Evolutionary conservation across 805 yeast genomes (phyloP).

Genomic region (Metschnikowia koreensis): DNA sequence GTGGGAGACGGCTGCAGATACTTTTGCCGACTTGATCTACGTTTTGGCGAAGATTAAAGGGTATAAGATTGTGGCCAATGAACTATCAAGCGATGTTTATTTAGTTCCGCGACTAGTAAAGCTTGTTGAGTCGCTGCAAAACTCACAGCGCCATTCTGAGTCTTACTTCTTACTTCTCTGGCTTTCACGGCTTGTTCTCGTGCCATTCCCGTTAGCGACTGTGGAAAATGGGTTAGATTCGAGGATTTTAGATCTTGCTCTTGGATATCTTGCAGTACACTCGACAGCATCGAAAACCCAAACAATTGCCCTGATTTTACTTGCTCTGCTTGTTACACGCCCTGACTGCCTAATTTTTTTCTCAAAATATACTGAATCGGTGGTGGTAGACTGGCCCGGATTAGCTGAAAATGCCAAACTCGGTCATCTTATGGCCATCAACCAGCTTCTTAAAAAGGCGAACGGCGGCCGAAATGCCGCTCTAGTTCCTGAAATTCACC

Average conservation of each 20-base stretch:
- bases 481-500: constrained; percentile 3
- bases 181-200: constrained; percentile 66
- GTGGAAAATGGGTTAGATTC: constrained; percentile 33
- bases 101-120: constrained; percentile 34
- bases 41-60: constrained; percentile 64
- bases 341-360: constrained; percentile 37
- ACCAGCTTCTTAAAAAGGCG: constrained; percentile 33
- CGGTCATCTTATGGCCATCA: constrained; percentile 43
- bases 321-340: constrained; percentile 55
- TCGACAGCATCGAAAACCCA: constrained; percentile 55
- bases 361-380: constrained; percentile 14
- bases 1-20: constrained; percentile 4
- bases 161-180: constrained; percentile 55
- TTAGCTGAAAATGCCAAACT: constrained; percentile 18
- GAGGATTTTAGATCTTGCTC: constrained; percentile 35
- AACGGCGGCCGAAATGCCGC: constrained; percentile 7
- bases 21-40: constrained; percentile 48
- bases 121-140: constrained; percentile 20
- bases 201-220: constrained; percentile 63
- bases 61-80: constrained; percentile 55
- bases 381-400: constrained; percentile 19
- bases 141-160: constrained; percentile 22
- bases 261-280: constrained; percentile 27
- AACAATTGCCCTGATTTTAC: constrained; percentile 48
- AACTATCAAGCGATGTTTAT: constrained; percentile 59